Evolutionary conservation across 805 yeast genomes (phyloP).

Genomic region (Sugiyamaella lignohabitans): DNA sequence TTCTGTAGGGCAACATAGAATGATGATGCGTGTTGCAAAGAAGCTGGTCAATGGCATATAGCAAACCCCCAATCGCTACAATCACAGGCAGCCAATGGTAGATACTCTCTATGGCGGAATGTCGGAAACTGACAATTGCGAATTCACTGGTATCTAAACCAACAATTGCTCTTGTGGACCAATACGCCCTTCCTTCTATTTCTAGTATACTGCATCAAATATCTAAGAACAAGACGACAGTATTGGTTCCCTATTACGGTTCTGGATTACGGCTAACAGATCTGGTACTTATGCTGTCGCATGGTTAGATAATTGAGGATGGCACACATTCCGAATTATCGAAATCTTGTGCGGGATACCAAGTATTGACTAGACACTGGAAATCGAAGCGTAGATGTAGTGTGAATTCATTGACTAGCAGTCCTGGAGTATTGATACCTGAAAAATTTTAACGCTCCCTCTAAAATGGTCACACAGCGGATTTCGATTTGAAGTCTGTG

Average conservation of each 20-base stretch:
- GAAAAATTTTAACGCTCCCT: neutral
- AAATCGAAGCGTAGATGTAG: neutral
- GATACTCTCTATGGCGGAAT: conserved; percentile 1
- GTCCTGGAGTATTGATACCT: too few relatives aligned
- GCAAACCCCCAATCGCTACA: conserved; percentile 1
- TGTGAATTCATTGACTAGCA: too few relatives aligned
- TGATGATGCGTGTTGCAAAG: conserved; percentile 5
- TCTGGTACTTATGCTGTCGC: neutral
- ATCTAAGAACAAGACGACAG: neutral
- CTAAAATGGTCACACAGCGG: neutral
- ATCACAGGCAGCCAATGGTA: conserved; percentile 2
- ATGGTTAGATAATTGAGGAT: neutral
- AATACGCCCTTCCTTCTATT: conserved; percentile 1
- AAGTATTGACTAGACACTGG: neutral
- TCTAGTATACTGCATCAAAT: neutral
- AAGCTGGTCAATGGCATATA: conserved; percentile 1
- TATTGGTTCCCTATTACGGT: neutral
- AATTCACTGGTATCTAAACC: conserved; percentile 3
- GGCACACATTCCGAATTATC: conserved; percentile 1
- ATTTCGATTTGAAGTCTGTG: neutral
- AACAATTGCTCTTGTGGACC: conserved; percentile 1
- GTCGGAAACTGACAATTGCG: conserved; percentile 2
- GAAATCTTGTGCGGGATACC: neutral
- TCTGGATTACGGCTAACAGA: neutral
- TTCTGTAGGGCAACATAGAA: conserved; percentile 4